Evolutionary conservation across 75 land plant species (phyloP).

Genomic region (Picea sitchensis): DNA sequence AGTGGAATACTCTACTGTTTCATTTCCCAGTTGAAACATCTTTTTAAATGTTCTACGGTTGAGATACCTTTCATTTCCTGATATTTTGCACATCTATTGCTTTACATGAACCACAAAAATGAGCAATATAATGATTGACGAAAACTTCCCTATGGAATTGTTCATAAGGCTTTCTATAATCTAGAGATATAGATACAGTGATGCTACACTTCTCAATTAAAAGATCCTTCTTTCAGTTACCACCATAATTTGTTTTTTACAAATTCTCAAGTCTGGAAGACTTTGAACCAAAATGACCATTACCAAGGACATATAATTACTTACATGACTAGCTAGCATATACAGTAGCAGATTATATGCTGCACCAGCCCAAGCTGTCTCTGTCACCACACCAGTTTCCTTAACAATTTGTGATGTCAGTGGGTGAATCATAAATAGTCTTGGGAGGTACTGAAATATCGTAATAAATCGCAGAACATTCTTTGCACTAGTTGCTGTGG

Average conservation of each 20-base stretch:
- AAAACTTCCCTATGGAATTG: too few relatives aligned
- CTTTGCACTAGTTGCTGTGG: constrained; percentile 46
- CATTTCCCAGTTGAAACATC: too few relatives aligned
- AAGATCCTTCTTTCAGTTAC: not conserved
- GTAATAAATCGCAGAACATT: constrained; percentile 67
- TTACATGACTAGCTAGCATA: constrained; percentile 97
- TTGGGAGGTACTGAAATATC: constrained; percentile 78
- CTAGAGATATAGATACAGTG: too few relatives aligned
- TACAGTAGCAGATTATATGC: constrained; percentile 86
- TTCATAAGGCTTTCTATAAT: too few relatives aligned
- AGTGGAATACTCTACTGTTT: too few relatives aligned
- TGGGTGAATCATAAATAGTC: constrained; percentile 71
- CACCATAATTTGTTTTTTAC: too few relatives aligned
- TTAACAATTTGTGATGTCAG: constrained; percentile 67
- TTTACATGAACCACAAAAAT: too few relatives aligned
- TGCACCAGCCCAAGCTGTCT: constrained; percentile 99
- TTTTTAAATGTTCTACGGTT: too few relatives aligned
- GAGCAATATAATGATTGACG: too few relatives aligned
- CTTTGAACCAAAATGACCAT: not conserved
- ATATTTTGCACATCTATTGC: too few relatives aligned
- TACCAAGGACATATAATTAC: constrained; percentile 12
- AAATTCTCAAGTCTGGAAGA: not conserved
- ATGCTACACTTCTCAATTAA: too few relatives aligned
- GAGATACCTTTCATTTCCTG: too few relatives aligned
- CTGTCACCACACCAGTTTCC: constrained; percentile 73